Conservation (phyloP, 768 basidiomycete species). For the Tylopilus sp. region DNA sequence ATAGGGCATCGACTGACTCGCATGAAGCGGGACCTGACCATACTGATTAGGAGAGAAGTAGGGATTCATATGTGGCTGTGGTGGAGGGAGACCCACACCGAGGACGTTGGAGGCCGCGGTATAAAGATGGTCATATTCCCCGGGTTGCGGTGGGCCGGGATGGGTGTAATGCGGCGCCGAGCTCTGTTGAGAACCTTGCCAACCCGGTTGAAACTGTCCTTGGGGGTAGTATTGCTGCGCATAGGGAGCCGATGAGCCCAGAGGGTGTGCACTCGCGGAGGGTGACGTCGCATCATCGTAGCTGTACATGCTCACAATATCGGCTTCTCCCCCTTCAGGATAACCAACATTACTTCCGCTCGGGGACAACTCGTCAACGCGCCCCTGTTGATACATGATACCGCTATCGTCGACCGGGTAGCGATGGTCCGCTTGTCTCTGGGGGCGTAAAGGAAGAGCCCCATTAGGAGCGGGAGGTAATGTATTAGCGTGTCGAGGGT, state of each 20-base stretch:
- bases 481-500: slow-evolving; percentile 41
- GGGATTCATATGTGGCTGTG: slow-evolving; percentile 16
- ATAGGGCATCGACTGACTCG: slow-evolving; percentile 33
- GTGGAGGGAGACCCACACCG: slow-evolving; percentile 63
- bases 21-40: slow-evolving; percentile 20
- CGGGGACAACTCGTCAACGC: slow-evolving; percentile 7
- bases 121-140: slow-evolving; percentile 59
- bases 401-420: slow-evolving; percentile 35
- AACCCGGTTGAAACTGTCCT: slow-evolving; percentile 21
- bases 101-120: slow-evolving; percentile 78
- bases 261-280: slow-evolving; percentile 30
- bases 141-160: slow-evolving; percentile 27
- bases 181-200: slow-evolving; percentile 29
- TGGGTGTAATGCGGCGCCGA: slow-evolving; percentile 16
- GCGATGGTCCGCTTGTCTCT: slow-evolving; percentile 25
- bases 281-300: slow-evolving; percentile 35
- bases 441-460: slow-evolving; percentile 17
- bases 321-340: slow-evolving; percentile 25
- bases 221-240: slow-evolving; percentile 17
- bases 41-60: slow-evolving; percentile 25
- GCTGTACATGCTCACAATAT: slow-evolving; percentile 36
- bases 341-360: slow-evolving; percentile 30
- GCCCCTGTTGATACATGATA: slow-evolving; percentile 8
- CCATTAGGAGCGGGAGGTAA: slow-evolving; percentile 33
- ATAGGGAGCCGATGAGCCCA: slow-evolving; percentile 18